Evolutionary conservation across 805 yeast genomes (phyloP), one percentile per base, ranked within the genome.

Genomic region (Clavispora fructus): DNA sequence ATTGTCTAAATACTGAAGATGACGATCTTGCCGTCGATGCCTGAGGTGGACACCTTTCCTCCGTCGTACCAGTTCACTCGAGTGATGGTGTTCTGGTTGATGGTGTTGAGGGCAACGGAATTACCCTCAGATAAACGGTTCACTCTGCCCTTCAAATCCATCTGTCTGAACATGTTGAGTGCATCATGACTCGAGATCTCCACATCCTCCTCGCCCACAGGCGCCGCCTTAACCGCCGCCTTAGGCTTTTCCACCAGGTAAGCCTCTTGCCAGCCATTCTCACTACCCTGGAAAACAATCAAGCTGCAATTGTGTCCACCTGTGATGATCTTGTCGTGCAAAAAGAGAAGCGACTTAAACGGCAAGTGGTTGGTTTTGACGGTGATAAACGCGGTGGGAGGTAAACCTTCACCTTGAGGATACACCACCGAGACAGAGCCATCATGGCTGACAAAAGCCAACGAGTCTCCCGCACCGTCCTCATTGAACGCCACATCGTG

Each of bases 231-330:
- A 40, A 62, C 65, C 55, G 65, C 61, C 48, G 69, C 73, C 53
- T 67, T 67, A 48, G 68, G 74, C 33, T 63, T 60, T 62, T 87
- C 96, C 48, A 77, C 62, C 68, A 74, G 53, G 75, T 69, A 63
- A 64, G 80, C 49, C 62, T 72, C 87, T 72, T 70, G 59, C 96
- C 95, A 77, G 44, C 79, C 79, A 26, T 66, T 53, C 48, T 77
- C 81, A 53, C 73, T 69, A 38, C 95, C 96, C 57, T 80, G 77
- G 62, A 87, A 92, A 35, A 89, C 83, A 42, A 91, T 80, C 43
- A 97, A 95, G 66, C 87, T 88, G 68, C 95, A 86, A 64, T 88
- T 90, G 69, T 85, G 90, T 41, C 99, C 99, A 4, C 91, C 98
- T 33, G 87, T 94, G 45, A 90, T 75, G 41, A 91, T 69, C 53